Evolutionary conservation across 2,329 filamentous ascomycete genomes (phyloP).

Genomic region (Albifimbria verrucaria): DNA sequence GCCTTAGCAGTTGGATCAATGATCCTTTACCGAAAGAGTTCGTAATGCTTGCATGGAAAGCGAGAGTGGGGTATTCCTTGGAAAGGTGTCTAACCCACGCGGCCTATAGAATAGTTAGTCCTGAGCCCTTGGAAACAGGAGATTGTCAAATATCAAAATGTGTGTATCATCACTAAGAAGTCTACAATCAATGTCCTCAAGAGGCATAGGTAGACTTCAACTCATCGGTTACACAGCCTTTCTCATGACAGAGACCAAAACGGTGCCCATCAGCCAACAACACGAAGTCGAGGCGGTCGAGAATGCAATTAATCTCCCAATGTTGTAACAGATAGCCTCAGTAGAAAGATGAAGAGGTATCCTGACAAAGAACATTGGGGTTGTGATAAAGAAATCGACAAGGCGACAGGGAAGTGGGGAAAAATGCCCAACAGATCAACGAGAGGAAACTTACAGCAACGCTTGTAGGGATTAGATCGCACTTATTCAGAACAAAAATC

Average conservation of each 20-base stretch:
- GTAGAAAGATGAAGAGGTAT: slow-evolving; percentile 68
- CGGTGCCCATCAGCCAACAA: slow-evolving; percentile 70
- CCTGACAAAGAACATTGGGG: slow-evolving; percentile 79
- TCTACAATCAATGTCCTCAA: slow-evolving; percentile 61
- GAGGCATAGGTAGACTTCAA: slow-evolving; percentile 79
- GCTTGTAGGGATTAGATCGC: slow-evolving; percentile 83
- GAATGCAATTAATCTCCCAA: slow-evolving; percentile 82
- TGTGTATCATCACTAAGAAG: slow-evolving; percentile 99
- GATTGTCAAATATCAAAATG: slow-evolving; percentile 30
- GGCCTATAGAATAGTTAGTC: slow-evolving; percentile 55
- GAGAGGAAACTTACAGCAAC: slow-evolving; percentile 77
- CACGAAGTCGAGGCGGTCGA: slow-evolving; percentile 31
- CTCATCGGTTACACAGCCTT: slow-evolving; percentile 86
- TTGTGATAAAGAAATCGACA: slow-evolving; percentile 28
- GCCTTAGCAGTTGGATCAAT: slow-evolving; percentile 83
- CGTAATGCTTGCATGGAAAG: slow-evolving; percentile 91
- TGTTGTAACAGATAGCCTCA: slow-evolving; percentile 97
- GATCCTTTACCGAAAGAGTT: slow-evolving; percentile 97
- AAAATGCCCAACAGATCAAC: slow-evolving; percentile 10
- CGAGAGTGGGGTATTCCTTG: slow-evolving; percentile 88
- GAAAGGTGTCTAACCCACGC: slow-evolving; percentile 87
- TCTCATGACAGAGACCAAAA: slow-evolving; percentile 84
- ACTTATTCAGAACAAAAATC: slow-evolving; percentile 41
- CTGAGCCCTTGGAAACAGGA: neutral
- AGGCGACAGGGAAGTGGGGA: slow-evolving; percentile 2